phyloP scores from a whole-genome alignment of 495 filamentous ascomycete species.

The Wilcoxina mikolae region DNA sequence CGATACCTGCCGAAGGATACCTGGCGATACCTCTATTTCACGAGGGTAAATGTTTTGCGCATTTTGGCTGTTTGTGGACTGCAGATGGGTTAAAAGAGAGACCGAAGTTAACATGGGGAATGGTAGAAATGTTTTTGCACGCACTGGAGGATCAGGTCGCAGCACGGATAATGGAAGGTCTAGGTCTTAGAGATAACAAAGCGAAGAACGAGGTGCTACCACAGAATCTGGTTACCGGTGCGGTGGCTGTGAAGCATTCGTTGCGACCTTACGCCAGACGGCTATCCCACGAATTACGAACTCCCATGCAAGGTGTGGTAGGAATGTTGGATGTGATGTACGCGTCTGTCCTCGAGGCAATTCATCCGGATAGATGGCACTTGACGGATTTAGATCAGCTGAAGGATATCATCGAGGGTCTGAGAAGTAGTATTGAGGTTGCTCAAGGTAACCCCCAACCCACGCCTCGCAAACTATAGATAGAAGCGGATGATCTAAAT shows the following conservation, averaged over 20 bases:
- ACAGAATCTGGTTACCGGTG: constrained; percentile 34
- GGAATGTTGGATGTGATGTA: constrained; percentile 82
- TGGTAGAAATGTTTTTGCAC: constrained; percentile 57
- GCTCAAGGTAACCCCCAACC: constrained; percentile 43
- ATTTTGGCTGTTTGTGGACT: constrained; percentile 66
- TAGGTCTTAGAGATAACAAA: constrained; percentile 30
- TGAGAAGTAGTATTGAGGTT: constrained; percentile 62
- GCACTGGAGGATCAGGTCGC: constrained; percentile 61
- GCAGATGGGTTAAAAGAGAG: constrained; percentile 40
- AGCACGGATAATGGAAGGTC: constrained; percentile 41
- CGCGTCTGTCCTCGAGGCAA: constrained; percentile 57
- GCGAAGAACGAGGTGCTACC: constrained; percentile 33
- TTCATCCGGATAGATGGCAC: constrained; percentile 26
- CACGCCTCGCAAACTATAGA: constrained; percentile 1
- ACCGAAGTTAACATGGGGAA: constrained; percentile 49
- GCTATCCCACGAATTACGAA: constrained; percentile 65
- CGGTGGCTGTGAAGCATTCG: constrained; percentile 36
- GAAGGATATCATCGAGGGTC: constrained; percentile 40
- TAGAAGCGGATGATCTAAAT: background rate
- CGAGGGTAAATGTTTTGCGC: constrained; percentile 54
- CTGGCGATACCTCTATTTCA: constrained; percentile 58
- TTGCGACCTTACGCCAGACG: constrained; percentile 66
- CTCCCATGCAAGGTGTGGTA: constrained; percentile 74
- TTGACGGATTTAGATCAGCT: constrained; percentile 18
- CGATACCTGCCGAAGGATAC: constrained; percentile 48